Base-by-base conservation (phyloP, 768 basidiomycete genomes). In the Lactarius akahatsu region DNA sequence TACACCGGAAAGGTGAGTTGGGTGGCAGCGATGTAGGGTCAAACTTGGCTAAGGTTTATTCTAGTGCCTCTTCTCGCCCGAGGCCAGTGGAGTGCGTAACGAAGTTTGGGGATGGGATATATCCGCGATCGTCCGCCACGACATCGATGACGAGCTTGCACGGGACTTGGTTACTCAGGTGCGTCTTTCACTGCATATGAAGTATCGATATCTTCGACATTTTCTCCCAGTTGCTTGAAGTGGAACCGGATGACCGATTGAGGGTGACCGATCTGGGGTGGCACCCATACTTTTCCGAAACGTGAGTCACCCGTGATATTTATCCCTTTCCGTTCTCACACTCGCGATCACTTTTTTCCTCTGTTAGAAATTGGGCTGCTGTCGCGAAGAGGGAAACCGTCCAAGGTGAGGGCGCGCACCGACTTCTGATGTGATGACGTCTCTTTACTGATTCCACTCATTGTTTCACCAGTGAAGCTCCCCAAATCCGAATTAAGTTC, bases 71-170 rank as follows among this genome's bases (percentile, higher is more conserved):
- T 67, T 67, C 36, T 67, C 66, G 32, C 9, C 57, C 2, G 62
- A 67, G 0, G 26, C 23, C 20, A 18, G 2, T 18, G 47, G 41
- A 1, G 66, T 67, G 20, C 63, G 38, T 40, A 67, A 67, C 30
- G 62, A 67, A 15, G 62, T 67, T 38, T 67, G 66, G 66, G 50
- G 41, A 23, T 59, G 62, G 66, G 57, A 67, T 47, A 38, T 67
- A 32, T 50, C 62, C 2, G n/a, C 26, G 9, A 67, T 63, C 1
- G 36, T 67, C 26, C 57, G 34, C 34, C 23, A 11, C 23, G 41
- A 67, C 23, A 63, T 67, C 16, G 26, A 56, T 7, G 43, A 63
- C 43, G 9, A 45, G 6, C 34, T 54, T 8, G 30, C 28, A 20
- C 66, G n/a, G 52, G 43, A 63, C 23, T 54, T 67, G 34, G 20